Conservation (phyloP, 306 rosid genomes). For the Prosopis cineraria region DNA sequence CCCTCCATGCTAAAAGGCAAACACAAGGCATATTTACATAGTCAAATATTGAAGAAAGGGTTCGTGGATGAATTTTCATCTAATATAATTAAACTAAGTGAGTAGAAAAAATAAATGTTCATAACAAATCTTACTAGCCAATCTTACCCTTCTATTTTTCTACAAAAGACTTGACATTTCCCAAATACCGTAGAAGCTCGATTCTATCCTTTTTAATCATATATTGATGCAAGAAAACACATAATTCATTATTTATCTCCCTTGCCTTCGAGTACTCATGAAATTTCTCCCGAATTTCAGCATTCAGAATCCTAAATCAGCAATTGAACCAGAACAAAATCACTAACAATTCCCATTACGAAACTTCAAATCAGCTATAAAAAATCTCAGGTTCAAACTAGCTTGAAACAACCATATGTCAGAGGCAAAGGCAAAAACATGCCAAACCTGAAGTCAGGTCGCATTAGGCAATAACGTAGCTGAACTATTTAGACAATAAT, state of each 20-base stretch:
- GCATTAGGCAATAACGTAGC: too few relatives aligned
- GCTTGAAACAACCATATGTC: too few relatives aligned
- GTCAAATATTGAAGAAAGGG: not conserved
- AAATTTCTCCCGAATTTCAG: constrained; percentile 51
- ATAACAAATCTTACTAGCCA: constrained; percentile 14
- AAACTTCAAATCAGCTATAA: too few relatives aligned
- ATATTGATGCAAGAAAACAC: constrained; percentile 71
- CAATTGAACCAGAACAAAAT: not conserved
- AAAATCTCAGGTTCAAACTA: too few relatives aligned
- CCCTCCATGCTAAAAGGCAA: not conserved
- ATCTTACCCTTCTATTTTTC: constrained; percentile 43
- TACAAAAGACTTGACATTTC: constrained; percentile 55
- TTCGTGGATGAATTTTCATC: not conserved
- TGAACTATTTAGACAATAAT: too few relatives aligned
- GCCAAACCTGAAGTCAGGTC: too few relatives aligned
- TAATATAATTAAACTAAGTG: not conserved
- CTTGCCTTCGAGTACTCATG: constrained; percentile 59
- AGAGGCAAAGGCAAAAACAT: too few relatives aligned
- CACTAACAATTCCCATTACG: too few relatives aligned
- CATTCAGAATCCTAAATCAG: constrained; percentile 58
- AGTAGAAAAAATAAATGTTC: not conserved
- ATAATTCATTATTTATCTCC: constrained; percentile 68
- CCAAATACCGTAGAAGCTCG: constrained; percentile 77
- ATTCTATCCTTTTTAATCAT: constrained; percentile 82
- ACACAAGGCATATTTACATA: not conserved